phyloP scores from a whole-genome alignment of 140 eudicot species.

The Ambrosia hybrid region DNA sequence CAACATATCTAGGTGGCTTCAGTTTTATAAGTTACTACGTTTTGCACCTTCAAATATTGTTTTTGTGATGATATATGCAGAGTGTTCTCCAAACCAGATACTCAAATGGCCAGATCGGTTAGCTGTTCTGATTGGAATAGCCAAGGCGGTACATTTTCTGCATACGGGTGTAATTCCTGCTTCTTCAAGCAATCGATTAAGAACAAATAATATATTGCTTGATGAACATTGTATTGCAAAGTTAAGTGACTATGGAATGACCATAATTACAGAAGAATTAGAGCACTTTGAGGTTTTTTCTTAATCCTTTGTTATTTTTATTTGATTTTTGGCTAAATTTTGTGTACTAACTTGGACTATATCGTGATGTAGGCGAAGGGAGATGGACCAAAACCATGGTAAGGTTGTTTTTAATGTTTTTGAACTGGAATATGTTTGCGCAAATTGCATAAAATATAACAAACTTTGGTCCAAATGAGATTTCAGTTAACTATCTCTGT shows the following conservation, averaged over 20 bases:
- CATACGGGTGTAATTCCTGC: slow-evolving; percentile 93
- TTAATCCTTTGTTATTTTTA: slow-evolving; percentile 1
- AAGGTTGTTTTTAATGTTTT: slow-evolving; percentile 12
- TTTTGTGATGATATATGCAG: slow-evolving; percentile 43
- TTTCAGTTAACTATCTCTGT: neutral
- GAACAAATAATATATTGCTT: slow-evolving; percentile 76
- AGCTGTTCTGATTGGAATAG: slow-evolving; percentile 74
- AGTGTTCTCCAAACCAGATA: slow-evolving; percentile 45
- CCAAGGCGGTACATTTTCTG: slow-evolving; percentile 91
- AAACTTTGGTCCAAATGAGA: neutral
- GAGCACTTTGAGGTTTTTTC: slow-evolving; percentile 57
- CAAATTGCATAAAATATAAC: neutral
- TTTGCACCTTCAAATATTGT: slow-evolving; percentile 11
- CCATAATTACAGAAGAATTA: slow-evolving; percentile 69
- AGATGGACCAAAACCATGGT: slow-evolving; percentile 73
- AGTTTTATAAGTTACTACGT: neutral
- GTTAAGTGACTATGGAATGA: slow-evolving; percentile 92
- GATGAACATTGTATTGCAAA: slow-evolving; percentile 95
- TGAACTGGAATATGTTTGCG: neutral
- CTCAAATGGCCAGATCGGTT: slow-evolving; percentile 91
- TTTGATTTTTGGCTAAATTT: slow-evolving; percentile 9
- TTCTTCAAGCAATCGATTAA: slow-evolving; percentile 64
- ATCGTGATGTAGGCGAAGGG: slow-evolving; percentile 57
- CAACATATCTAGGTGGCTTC: neutral
- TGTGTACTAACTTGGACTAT: slow-evolving; percentile 25